Percentiles rank a stretch among this genome's conserved stretches.
These are phyloP conservation scores for Psilocybe sp. DNA, from an alignment of 768 basidiomycete species.

Conservation along the genomic window DNA sequence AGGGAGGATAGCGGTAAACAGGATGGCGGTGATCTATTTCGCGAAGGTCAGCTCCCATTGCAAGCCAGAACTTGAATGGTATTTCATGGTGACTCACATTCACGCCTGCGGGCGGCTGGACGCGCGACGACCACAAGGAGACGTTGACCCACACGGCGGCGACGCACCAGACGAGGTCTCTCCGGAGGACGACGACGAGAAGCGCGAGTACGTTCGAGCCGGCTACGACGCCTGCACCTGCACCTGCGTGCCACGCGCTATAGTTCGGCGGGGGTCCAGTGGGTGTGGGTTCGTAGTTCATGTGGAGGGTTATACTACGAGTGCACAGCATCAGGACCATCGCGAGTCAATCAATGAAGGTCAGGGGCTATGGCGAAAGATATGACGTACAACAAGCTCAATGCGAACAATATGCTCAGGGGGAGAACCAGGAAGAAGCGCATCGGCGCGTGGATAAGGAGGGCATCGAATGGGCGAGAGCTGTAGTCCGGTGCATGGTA, in stretches of 20 bases:
- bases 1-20: no score
- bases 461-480: slow-evolving; percentile 67
- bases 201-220: slow-evolving; percentile 60
- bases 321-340: not conserved
- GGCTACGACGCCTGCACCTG: slow-evolving; percentile 68
- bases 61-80: no score
- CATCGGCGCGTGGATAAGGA: slow-evolving; percentile 86
- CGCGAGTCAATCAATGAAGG: not conserved
- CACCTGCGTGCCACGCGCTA: slow-evolving; percentile 61
- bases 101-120: slow-evolving; percentile 58
- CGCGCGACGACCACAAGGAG: slow-evolving; percentile 56
- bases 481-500: slow-evolving; percentile 60
- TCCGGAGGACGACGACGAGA: slow-evolving; percentile 49
- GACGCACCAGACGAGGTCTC: slow-evolving; percentile 74
- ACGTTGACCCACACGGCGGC: slow-evolving; percentile 74
- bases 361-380: not conserved
- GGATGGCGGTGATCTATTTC: no score
- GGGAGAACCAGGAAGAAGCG: slow-evolving; percentile 63
- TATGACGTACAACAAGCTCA: slow-evolving; percentile 52
- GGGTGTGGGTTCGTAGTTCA: slow-evolving; percentile 47
- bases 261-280: slow-evolving; percentile 50
- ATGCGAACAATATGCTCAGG: slow-evolving; percentile 54
- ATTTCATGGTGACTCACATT: slow-evolving; percentile 42
- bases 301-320: slow-evolving; percentile 65
- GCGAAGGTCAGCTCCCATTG: no score